Evolutionary conservation across 345 rosid species (phyloP).

Genomic region (Populus tremula): DNA sequence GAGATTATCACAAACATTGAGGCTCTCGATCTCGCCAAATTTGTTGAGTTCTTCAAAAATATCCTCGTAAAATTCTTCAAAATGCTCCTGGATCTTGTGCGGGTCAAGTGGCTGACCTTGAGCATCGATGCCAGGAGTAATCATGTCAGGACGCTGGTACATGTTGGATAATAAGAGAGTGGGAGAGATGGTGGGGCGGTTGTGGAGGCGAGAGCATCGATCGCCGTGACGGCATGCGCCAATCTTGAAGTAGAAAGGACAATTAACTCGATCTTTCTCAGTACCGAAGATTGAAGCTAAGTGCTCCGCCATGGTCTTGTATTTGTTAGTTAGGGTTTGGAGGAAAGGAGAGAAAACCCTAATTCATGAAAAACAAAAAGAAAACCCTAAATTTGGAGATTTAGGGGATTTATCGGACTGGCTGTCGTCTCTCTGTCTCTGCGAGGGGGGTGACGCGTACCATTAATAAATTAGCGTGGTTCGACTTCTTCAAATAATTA

Average conservation of each 20-base stretch:
- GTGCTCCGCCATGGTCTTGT: constrained; percentile 78
- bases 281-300: constrained; percentile 87
- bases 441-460: neutral
- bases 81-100: constrained; percentile 67
- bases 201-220: constrained; percentile 88
- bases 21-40: constrained; percentile 84
- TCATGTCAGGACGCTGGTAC: constrained; percentile 88
- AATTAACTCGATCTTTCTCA: constrained; percentile 83
- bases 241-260: constrained; percentile 85
- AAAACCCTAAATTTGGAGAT: neutral
- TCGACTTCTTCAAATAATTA: too few relatives aligned
- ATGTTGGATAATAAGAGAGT: constrained; percentile 75
- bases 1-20: constrained; percentile 82
- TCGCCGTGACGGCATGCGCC: constrained; percentile 93
- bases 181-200: constrained; percentile 74
- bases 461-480: neutral
- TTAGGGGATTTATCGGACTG: neutral
- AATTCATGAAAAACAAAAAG: neutral
- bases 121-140: constrained; percentile 76
- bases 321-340: neutral
- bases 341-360: neutral
- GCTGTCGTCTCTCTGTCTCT: neutral
- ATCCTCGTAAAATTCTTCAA: constrained; percentile 84
- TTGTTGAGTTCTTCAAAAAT: constrained; percentile 83
- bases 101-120: constrained; percentile 67